Evolutionary conservation across 78 protist species (phyloP).

Genomic region (Chrysochromulina parva): DNA sequence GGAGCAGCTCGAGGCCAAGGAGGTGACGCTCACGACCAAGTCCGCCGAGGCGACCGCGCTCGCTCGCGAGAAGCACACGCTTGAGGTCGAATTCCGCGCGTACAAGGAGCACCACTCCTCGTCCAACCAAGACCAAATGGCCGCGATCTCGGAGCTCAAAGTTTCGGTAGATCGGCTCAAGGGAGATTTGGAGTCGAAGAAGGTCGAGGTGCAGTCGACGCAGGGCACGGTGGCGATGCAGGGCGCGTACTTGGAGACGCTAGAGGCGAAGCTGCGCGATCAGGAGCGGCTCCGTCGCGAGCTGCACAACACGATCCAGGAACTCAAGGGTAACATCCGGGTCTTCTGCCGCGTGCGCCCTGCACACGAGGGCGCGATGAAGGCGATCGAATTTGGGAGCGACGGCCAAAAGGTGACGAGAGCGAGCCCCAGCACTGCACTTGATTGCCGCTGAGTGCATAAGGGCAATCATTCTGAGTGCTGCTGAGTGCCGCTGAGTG

Average conservation of each 20-base stretch:
- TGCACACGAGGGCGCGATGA: neutral
- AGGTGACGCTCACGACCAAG: neutral
- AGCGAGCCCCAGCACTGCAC: no score
- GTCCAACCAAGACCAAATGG: neutral
- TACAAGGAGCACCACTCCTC: slow-evolving; percentile 19
- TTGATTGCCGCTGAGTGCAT: no score
- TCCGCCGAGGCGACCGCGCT: neutral
- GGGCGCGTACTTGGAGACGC: neutral
- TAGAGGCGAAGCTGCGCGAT: neutral
- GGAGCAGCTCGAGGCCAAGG: no score
- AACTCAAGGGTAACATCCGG: slow-evolving; percentile 85
- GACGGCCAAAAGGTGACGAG: no score
- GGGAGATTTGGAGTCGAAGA: neutral
- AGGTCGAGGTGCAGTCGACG: neutral
- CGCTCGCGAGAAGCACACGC: neutral
- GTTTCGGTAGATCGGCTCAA: neutral
- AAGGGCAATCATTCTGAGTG: no score
- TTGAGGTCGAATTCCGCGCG: slow-evolving; percentile 4
- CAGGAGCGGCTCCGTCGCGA: neutral
- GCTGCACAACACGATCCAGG: slow-evolving; percentile 55
- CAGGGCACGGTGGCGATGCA: neutral
- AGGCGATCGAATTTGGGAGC: no score
- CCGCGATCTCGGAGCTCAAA: slow-evolving; percentile 4
- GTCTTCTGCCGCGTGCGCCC: slow-evolving; percentile 84
- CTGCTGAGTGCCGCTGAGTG: no score